Evolutionary conservation across 345 rosid genomes (phyloP).

Genomic region (Euclidium syriacum): DNA sequence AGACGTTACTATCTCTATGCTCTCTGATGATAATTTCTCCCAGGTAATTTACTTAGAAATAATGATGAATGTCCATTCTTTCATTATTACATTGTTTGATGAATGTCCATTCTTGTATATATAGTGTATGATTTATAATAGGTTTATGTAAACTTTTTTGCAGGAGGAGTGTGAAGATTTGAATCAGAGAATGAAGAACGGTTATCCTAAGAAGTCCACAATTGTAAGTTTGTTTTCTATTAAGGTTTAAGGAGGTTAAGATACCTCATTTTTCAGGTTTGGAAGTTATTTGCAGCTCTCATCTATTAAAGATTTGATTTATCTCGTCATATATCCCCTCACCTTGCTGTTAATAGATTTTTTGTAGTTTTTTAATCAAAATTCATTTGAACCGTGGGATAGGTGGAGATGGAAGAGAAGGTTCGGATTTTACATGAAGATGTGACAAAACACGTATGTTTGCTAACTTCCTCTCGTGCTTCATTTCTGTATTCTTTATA

Average conservation of each 20-base stretch:
- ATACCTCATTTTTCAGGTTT: not conserved
- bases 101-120: not conserved
- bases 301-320: constrained; percentile 1
- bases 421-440: constrained; percentile 58
- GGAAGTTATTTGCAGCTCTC: not conserved
- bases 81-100: not conserved
- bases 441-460: constrained; percentile 73
- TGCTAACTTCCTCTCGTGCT: constrained; percentile 5
- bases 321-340: not conserved
- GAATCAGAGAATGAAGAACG: constrained; percentile 45
- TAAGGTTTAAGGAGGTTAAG: not conserved
- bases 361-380: constrained; percentile 7
- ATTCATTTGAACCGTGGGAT: constrained; percentile 20
- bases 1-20: constrained; percentile 52
- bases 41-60: constrained; percentile 44
- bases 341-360: constrained; percentile 8
- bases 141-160: constrained; percentile 28
- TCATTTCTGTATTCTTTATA: constrained; percentile 2
- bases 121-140: not conserved
- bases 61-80: not conserved
- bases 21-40: constrained; percentile 73
- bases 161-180: constrained; percentile 89
- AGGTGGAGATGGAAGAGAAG: constrained; percentile 74
- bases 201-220: constrained; percentile 53
- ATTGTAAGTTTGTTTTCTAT: constrained; percentile 46